phyloP scores from a whole-genome alignment of 2,329 filamentous ascomycete genomes.

The Decorospora gaudefroyi region DNA sequence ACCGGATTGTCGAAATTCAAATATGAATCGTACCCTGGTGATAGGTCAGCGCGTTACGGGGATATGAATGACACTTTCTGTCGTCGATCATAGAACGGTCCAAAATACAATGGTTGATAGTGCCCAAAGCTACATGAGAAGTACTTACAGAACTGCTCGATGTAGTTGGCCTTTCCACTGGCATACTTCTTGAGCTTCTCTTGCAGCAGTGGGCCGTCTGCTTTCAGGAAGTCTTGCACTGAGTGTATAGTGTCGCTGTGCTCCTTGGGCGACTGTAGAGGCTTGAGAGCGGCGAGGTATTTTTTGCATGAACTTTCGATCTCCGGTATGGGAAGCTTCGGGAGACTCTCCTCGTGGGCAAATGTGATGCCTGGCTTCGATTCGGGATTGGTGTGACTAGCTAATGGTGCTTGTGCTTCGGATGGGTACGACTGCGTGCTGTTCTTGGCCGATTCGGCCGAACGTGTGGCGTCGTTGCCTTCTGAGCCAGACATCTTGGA shows the following conservation, averaged over 20 bases:
- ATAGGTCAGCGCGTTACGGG: conserved; percentile 27
- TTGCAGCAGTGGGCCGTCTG: conserved; percentile 82
- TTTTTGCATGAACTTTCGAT: conserved; percentile 76
- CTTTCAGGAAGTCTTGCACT: conserved; percentile 78
- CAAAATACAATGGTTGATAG: too few relatives aligned
- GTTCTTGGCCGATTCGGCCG: conserved; percentile 59
- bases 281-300: conserved; percentile 78
- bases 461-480: conserved; percentile 47
- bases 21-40: conserved; percentile 93
- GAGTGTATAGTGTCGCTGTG: conserved; percentile 80
- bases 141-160: conserved; percentile 93
- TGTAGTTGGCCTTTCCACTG: conserved; percentile 88
- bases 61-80: conserved; percentile 7
- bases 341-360: conserved; percentile 82
- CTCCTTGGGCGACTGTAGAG: conserved; percentile 79
- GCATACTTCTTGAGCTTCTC: conserved; percentile 91
- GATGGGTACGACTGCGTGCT: conserved; percentile 54
- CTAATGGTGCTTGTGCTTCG: conserved; percentile 54
- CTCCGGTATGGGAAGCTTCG: conserved; percentile 91
- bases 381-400: conserved; percentile 56
- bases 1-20: conserved; percentile 98
- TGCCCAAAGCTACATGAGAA: neutral
- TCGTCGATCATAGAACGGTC: conserved; percentile 13
- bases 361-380: conserved; percentile 80
- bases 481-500: conserved; percentile 47